A percentile compares a stretch with the other conserved stretches of the same genome.
phyloP scores from a whole-genome alignment of 441 rosid genomes.

The Erodium moschatum region DNA sequence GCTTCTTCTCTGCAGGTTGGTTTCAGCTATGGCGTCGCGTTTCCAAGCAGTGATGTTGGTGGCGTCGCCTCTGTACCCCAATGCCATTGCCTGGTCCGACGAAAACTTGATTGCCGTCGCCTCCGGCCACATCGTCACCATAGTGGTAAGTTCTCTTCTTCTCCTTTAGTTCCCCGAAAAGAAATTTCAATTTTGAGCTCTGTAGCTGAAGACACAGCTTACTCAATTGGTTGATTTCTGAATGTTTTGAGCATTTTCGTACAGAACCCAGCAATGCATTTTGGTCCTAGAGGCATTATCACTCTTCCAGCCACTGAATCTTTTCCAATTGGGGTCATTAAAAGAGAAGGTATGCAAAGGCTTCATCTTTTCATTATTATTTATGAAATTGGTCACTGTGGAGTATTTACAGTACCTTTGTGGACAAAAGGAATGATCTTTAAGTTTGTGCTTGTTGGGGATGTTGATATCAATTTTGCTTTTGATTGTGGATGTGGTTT shows the following conservation, averaged over 20 bases:
- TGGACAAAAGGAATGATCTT: neutral
- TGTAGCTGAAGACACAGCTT: neutral
- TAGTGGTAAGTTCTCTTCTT: constrained; percentile 40
- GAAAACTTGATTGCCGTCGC: constrained; percentile 86
- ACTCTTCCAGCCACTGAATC: constrained; percentile 42
- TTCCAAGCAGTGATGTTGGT: constrained; percentile 70
- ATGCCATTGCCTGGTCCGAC: constrained; percentile 84
- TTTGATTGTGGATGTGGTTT: neutral
- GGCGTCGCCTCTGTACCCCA: constrained; percentile 62
- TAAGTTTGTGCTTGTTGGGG: neutral
- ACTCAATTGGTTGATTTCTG: neutral
- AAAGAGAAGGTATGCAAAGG: constrained; percentile 44
- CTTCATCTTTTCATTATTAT: neutral
- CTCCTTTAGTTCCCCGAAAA: neutral
- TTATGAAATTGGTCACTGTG: neutral
- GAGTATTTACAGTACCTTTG: neutral
- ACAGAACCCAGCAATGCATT: constrained; percentile 79
- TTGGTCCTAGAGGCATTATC: constrained; percentile 80
- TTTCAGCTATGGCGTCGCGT: constrained; percentile 47
- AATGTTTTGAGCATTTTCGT: constrained; percentile 5
- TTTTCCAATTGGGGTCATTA: constrained; percentile 54
- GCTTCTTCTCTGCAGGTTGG: neutral
- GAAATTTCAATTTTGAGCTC: neutral
- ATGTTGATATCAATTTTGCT: neutral
- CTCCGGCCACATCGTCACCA: constrained; percentile 65